Percentiles rank a stretch among this genome's conserved stretches.
Conservation (phyloP, 805 yeast species). For the Komagataella pastoris region DNA sequence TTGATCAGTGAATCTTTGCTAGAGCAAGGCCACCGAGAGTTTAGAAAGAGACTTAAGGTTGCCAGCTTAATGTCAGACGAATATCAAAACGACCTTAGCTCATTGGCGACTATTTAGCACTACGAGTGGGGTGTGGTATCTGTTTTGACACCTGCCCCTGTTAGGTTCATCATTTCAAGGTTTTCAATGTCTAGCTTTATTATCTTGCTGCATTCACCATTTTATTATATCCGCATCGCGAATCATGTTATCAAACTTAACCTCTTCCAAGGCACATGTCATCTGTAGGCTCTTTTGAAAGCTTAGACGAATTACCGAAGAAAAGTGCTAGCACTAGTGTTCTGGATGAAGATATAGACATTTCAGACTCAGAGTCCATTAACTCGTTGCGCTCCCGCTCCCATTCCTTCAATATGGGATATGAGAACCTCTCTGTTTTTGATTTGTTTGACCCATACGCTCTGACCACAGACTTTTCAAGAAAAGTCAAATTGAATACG, state of each 20-base stretch:
- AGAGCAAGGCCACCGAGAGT: too few species aligned
- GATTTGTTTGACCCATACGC: slow-evolving; percentile 17
- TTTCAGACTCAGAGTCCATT: not conserved
- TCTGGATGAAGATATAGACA: not conserved
- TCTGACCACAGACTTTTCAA: slow-evolving; percentile 10
- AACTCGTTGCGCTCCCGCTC: not conserved
- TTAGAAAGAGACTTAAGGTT: too few species aligned
- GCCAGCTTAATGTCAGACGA: too few species aligned
- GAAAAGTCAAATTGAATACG: slow-evolving; percentile 5
- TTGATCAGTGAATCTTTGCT: too few species aligned
- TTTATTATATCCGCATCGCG: not conserved
- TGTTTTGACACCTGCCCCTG: not conserved
- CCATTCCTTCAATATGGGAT: not conserved
- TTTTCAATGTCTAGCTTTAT: not conserved
- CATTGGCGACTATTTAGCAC: not conserved
- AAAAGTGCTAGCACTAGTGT: not conserved
- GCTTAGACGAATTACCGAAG: not conserved
- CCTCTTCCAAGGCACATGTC: not conserved
- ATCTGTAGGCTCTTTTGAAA: not conserved
- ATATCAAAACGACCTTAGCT: not conserved
- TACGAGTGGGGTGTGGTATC: too few species aligned
- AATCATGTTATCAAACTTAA: not conserved
- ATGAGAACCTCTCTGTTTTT: slow-evolving; percentile 14
- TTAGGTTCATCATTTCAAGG: not conserved
- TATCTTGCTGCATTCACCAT: not conserved